phyloP scores from a whole-genome alignment of 495 filamentous ascomycete genomes.

The Daldinia caldariorum region DNA sequence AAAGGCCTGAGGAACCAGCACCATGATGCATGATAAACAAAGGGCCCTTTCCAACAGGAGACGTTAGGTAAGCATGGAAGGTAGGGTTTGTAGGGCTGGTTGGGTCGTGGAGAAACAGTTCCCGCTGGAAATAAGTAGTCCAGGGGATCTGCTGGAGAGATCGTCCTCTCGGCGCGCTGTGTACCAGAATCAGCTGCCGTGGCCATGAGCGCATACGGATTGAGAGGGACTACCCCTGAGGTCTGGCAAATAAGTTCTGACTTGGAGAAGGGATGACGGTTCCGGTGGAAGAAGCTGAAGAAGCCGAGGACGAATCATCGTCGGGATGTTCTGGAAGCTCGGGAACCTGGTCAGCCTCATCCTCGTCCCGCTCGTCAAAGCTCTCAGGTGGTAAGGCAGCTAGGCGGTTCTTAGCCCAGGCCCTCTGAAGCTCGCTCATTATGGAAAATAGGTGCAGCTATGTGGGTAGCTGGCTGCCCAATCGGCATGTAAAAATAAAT shows the following conservation, averaged over 20 bases:
- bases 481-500: conserved; percentile 10
- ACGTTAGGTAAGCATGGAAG: conserved; percentile 88
- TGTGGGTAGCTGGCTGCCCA: conserved; percentile 11
- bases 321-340: conserved; percentile 59
- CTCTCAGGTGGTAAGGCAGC: conserved; percentile 66
- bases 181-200: conserved; percentile 38
- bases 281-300: conserved; percentile 85
- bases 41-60: conserved; percentile 68
- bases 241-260: conserved; percentile 75
- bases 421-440: conserved; percentile 90
- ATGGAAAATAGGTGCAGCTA: conserved; percentile 24
- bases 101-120: conserved; percentile 72
- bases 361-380: conserved; percentile 62
- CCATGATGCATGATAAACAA: conserved; percentile 92
- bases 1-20: conserved; percentile 86
- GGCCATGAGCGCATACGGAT: conserved; percentile 26
- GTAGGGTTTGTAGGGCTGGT: conserved; percentile 47
- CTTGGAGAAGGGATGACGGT: conserved; percentile 85
- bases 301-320: conserved; percentile 78
- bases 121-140: conserved; percentile 88
- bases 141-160: conserved; percentile 72
- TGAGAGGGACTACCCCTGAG: conserved; percentile 63
- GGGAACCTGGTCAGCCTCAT: conserved; percentile 57
- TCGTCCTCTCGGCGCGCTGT: conserved; percentile 51
- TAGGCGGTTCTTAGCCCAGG: conserved; percentile 83